These are phyloP conservation scores for Sarocladium oryzae DNA, from an alignment of 2,329 filamentous ascomycete genomes.

Conservation along the genomic window DNA sequence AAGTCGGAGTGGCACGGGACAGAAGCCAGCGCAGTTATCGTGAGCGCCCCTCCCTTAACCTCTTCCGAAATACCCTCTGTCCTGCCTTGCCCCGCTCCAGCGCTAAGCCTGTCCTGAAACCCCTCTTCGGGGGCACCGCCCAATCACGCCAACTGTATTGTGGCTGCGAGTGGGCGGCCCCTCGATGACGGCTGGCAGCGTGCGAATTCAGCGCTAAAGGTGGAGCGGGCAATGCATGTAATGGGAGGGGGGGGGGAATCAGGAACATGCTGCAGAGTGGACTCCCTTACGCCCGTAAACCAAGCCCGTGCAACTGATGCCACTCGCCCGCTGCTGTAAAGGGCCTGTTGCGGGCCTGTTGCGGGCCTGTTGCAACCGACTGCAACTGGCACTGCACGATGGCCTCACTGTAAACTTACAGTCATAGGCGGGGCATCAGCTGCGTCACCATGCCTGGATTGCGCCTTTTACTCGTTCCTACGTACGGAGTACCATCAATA, in stretches of 20 bases:
- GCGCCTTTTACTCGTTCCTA: constrained; percentile 2
- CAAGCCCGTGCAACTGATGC: neutral
- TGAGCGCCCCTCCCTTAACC: too few species aligned
- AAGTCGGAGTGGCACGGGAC: too few species aligned
- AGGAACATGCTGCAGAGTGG: neutral
- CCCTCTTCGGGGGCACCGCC: neutral
- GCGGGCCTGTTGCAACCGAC: too few species aligned
- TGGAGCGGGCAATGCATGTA: neutral
- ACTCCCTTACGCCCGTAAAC: neutral
- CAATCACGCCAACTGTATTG: neutral
- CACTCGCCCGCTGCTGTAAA: too few species aligned
- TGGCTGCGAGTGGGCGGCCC: neutral
- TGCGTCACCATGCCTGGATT: constrained; percentile 3
- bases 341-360: too few species aligned
- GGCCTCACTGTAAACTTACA: neutral
- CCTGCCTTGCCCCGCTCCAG: neutral
- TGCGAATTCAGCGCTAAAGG: neutral
- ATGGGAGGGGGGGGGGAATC: neutral
- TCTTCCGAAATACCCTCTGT: neutral
- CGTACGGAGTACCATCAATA: too few species aligned
- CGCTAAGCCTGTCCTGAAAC: constrained; percentile 2
- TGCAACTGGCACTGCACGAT: constrained; percentile 1
- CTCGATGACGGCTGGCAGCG: neutral
- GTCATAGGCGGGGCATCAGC: neutral
- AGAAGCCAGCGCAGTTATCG: too few species aligned